Conservation (phyloP, 202 grass and related monocot genomes). For the Digitaria exilis region DNA sequence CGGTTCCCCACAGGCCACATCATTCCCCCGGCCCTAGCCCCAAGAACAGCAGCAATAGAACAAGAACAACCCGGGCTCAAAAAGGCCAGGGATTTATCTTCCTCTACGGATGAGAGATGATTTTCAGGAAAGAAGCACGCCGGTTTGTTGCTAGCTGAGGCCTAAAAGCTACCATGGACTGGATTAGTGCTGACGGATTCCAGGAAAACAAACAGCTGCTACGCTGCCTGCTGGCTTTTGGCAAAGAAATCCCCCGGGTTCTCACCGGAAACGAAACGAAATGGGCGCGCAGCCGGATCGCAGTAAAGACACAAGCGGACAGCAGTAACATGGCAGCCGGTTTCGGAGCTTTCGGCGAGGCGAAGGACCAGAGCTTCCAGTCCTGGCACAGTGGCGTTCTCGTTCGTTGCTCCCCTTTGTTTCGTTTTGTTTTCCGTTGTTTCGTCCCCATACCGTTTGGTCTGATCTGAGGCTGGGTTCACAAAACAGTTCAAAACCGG, state of each 20-base stretch:
- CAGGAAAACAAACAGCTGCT: neutral
- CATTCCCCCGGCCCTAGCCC: constrained; percentile 1
- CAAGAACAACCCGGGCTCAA: neutral
- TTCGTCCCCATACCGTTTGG: constrained; percentile 1
- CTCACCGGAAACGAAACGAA: neutral
- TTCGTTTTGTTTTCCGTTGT: neutral
- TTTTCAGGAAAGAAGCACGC: neutral
- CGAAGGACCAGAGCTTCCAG: neutral
- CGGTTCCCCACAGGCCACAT: too few relatives aligned
- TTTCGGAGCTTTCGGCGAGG: constrained; percentile 45
- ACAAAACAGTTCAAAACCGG: too few relatives aligned
- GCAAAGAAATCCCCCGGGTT: neutral
- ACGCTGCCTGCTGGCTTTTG: constrained; percentile 18
- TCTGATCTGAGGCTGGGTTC: too few relatives aligned
- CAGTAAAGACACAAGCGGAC: constrained; percentile 5
- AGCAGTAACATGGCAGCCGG: constrained; percentile 10
- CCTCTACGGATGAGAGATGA: neutral
- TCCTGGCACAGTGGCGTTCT: neutral
- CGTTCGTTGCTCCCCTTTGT: neutral
- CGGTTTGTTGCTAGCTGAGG: neutral
- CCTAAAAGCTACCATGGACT: neutral
- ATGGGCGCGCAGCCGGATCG: neutral
- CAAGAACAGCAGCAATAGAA: constrained; percentile 22
- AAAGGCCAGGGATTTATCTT: neutral
- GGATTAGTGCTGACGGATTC: neutral